These are phyloP conservation scores for Gossypium lobatum DNA, from an alignment of 441 rosid species.

Conservation along the genomic window DNA sequence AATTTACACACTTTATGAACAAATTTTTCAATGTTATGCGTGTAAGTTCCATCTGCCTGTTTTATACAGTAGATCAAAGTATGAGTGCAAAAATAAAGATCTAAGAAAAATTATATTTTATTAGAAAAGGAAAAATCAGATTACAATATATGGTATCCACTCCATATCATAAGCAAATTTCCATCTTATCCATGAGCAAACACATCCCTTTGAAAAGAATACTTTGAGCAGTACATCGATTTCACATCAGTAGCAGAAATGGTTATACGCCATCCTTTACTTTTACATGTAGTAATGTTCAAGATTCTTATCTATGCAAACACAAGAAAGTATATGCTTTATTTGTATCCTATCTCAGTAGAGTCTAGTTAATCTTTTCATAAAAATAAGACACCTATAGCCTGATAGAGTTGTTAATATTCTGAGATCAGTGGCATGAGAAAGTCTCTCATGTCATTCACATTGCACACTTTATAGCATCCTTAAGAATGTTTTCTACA, in stretches of 20 bases:
- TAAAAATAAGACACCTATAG: neutral
- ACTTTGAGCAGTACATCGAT: neutral
- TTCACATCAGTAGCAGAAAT: neutral
- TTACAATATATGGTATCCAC: neutral
- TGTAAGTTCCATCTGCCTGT: constrained; percentile 83
- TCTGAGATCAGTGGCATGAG: neutral
- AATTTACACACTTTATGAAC: constrained; percentile 62
- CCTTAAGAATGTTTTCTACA: neutral
- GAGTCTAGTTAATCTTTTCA: neutral
- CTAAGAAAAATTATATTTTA: neutral
- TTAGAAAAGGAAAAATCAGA: neutral
- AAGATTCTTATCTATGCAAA: neutral
- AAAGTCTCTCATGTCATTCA: neutral
- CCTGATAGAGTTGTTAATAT: neutral
- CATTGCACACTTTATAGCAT: neutral
- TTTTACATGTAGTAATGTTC: neutral
- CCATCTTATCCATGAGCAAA: neutral
- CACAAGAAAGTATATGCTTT: neutral
- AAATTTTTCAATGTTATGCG: constrained; percentile 72
- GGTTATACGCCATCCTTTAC: neutral
- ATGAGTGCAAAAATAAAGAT: neutral
- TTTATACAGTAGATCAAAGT: constrained; percentile 19
- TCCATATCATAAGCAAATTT: neutral
- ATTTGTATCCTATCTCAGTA: neutral
- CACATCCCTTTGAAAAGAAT: neutral